phyloP scores from a whole-genome alignment of 805 yeast species.

The Yueomyces sinensis region DNA sequence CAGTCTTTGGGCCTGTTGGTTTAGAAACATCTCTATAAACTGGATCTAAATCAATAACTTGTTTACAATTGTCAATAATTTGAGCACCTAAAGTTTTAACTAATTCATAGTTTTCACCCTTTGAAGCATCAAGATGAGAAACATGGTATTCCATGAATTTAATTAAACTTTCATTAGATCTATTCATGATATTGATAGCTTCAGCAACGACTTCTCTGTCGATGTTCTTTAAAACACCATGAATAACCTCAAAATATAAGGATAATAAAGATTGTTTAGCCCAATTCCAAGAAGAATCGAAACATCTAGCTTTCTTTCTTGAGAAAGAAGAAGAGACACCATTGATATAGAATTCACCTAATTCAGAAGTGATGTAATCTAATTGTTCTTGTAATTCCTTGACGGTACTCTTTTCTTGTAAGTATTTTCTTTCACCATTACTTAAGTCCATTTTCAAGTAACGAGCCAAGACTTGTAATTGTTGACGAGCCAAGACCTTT shows the following conservation, averaged over 20 bases:
- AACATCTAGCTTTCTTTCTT: slow-evolving; percentile 83
- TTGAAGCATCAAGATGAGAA: slow-evolving; percentile 48
- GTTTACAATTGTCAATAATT: slow-evolving; percentile 89
- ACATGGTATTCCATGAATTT: slow-evolving; percentile 88
- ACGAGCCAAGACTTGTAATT: slow-evolving; percentile 82
- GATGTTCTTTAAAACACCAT: slow-evolving; percentile 79
- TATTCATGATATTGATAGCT: slow-evolving; percentile 95
- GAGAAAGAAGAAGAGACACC: slow-evolving; percentile 89
- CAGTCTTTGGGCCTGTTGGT: slow-evolving; percentile 92
- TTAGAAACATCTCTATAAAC: slow-evolving; percentile 90
- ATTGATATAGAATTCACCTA: slow-evolving; percentile 86
- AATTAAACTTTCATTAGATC: slow-evolving; percentile 85
- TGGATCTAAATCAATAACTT: slow-evolving; percentile 67
- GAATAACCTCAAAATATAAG: slow-evolving; percentile 90
- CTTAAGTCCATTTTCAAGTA: slow-evolving; percentile 87
- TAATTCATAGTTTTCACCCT: slow-evolving; percentile 86
- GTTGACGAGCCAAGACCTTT: slow-evolving; percentile 36
- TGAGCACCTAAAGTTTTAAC: slow-evolving; percentile 87
- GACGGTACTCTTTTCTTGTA: slow-evolving; percentile 70
- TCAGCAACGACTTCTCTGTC: slow-evolving; percentile 94
- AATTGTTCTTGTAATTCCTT: slow-evolving; percentile 75
- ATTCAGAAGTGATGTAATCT: slow-evolving; percentile 59
- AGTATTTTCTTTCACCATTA: slow-evolving; percentile 75
- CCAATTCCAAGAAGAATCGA: slow-evolving; percentile 99
- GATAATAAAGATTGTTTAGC: slow-evolving; percentile 93